These are phyloP conservation scores for Nectriaceae sp. DNA, from an alignment of 2,329 filamentous ascomycete genomes.

Conservation along the genomic window DNA sequence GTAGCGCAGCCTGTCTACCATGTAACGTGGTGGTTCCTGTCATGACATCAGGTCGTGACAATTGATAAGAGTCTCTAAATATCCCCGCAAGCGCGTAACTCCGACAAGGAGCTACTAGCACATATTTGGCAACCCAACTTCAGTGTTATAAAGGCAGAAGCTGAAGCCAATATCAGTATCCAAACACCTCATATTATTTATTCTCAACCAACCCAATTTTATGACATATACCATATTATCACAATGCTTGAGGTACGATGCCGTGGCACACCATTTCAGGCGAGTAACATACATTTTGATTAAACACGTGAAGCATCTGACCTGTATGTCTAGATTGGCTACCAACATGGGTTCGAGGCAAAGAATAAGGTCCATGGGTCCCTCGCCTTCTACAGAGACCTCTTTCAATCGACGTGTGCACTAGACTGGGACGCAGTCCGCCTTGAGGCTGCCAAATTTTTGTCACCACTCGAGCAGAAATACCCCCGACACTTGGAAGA, in stretches of 20 bases:
- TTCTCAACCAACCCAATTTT: too few species aligned
- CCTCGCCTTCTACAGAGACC: slow-evolving; percentile 13
- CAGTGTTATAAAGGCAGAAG: too few species aligned
- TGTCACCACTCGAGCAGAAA: slow-evolving; percentile 7
- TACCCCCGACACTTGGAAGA: slow-evolving; percentile 31
- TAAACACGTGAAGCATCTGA: neutral
- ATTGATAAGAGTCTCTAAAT: too few species aligned
- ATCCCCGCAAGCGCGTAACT: too few species aligned
- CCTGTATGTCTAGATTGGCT: slow-evolving; percentile 13
- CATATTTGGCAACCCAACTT: too few species aligned
- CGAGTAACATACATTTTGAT: too few species aligned
- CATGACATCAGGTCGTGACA: too few species aligned
- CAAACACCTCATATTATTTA: too few species aligned
- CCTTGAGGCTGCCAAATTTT: slow-evolving; percentile 13
- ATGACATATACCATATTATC: neutral
- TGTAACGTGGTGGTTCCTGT: too few species aligned
- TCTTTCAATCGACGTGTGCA: slow-evolving; percentile 17
- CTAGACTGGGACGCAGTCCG: slow-evolving; percentile 17
- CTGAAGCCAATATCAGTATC: too few species aligned
- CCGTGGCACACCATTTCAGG: neutral
- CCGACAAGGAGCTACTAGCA: too few species aligned
- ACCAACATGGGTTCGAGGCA: slow-evolving; percentile 17
- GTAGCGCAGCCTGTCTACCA: too few species aligned
- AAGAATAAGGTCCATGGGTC: slow-evolving; percentile 13
- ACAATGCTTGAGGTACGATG: neutral